Conservation (phyloP, 2,329 filamentous ascomycete species). For the Cladophialophora exuberans region DNA sequence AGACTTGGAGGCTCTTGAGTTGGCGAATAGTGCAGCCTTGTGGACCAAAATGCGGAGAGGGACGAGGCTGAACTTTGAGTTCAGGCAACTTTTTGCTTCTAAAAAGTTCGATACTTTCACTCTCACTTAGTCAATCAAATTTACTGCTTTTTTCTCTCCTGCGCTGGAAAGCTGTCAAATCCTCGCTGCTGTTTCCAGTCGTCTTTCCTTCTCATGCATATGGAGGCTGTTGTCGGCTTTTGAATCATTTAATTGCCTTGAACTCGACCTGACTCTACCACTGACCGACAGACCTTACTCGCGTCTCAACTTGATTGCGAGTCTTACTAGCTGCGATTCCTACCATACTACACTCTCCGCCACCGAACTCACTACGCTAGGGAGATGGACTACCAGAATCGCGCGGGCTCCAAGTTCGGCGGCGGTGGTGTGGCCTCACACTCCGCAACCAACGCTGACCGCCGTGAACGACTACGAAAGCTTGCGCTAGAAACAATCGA, state of each 20-base stretch:
- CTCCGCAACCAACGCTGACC: conserved; percentile 92
- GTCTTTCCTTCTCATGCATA: too few species aligned
- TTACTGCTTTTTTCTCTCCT: background rate
- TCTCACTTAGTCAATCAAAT: background rate
- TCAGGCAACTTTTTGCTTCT: background rate
- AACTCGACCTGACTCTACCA: too few species aligned
- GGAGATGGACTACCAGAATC: conserved; percentile 78
- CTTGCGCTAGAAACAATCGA: conserved; percentile 98
- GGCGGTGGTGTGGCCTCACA: conserved; percentile 94
- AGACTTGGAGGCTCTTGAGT: background rate
- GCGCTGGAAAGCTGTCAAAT: background rate
- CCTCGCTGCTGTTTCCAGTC: too few species aligned
- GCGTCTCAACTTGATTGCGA: too few species aligned
- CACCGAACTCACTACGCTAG: background rate
- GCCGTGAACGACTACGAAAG: conserved; percentile 94
- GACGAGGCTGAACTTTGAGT: conserved; percentile 12
- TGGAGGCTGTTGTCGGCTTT: too few species aligned
- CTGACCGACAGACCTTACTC: too few species aligned
- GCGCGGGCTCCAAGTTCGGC: conserved; percentile 95
- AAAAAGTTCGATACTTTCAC: too few species aligned
- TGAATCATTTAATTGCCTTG: too few species aligned
- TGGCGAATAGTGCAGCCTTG: conserved; percentile 22
- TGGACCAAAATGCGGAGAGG: conserved; percentile 16
- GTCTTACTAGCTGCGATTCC: background rate
- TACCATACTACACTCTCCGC: background rate